These are phyloP conservation scores for Wickerhamiella sergipiensis DNA, from an alignment of 805 yeast species.

Conservation along the genomic window DNA sequence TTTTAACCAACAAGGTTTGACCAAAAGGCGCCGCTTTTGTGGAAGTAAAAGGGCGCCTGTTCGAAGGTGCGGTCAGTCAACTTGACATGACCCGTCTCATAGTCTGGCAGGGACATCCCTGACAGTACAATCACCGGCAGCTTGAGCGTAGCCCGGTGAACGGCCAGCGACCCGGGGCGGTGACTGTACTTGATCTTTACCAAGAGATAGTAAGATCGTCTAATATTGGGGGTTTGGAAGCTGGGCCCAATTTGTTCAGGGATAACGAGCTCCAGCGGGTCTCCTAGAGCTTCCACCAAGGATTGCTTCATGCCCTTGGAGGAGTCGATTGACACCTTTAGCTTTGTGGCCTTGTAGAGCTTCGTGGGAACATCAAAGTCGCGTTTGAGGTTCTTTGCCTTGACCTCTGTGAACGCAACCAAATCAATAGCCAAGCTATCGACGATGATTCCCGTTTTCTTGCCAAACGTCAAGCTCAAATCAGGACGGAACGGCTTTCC, in stretches of 20 bases:
- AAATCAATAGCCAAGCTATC: conserved; percentile 7
- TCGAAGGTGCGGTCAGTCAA: conserved; percentile 11
- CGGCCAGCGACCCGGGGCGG: conserved; percentile 10
- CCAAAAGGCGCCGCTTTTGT: not conserved
- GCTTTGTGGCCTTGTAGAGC: conserved; percentile 3
- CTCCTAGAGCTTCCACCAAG: not conserved
- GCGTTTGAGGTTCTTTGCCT: conserved; percentile 12
- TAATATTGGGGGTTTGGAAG: conserved; percentile 43
- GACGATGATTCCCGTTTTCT: conserved; percentile 4
- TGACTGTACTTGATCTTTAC: conserved; percentile 19
- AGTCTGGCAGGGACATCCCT: conserved; percentile 17
- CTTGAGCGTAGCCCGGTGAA: conserved; percentile 11
- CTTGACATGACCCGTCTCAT: conserved; percentile 16
- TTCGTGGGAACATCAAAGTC: conserved; percentile 1
- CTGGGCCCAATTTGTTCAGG: conserved; percentile 41
- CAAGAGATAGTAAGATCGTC: conserved; percentile 30
- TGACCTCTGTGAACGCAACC: conserved; percentile 5
- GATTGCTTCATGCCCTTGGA: not conserved
- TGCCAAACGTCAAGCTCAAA: conserved; percentile 3
- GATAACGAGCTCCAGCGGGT: conserved; percentile 26
- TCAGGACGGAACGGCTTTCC: conserved; percentile 11
- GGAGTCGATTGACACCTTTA: conserved; percentile 8
- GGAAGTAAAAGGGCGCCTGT: conserved; percentile 5
- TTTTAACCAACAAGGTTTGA: not conserved
- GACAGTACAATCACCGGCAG: conserved; percentile 13